Conservation (phyloP, 1,284 basidiomycete species). For the Ceratobasidium sp. region DNA sequence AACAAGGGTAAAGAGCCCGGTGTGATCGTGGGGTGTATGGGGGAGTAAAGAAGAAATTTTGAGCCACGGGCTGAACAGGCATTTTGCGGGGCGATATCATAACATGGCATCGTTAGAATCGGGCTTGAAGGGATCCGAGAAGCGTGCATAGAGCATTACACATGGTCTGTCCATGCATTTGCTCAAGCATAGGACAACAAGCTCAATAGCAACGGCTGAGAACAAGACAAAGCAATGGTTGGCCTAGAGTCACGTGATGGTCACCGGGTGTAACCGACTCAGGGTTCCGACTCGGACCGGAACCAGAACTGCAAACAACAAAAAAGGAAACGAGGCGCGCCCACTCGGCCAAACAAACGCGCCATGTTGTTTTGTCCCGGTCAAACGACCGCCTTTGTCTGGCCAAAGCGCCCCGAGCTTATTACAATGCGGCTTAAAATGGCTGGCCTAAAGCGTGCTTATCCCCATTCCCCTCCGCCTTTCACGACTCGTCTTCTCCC, state of each 20-base stretch:
- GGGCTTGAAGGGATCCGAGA: too few species aligned
- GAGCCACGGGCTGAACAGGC: too few species aligned
- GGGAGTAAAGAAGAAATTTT: too few species aligned
- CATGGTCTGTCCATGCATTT: too few species aligned
- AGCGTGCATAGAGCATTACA: too few species aligned
- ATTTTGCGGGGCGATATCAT: too few species aligned
- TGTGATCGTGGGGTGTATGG: too few species aligned
- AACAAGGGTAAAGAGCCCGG: too few species aligned
- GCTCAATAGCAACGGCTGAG: too few species aligned
- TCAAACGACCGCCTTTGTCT: constrained; percentile 49
- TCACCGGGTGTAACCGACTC: not conserved
- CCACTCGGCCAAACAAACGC: constrained; percentile 54
- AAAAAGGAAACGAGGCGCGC: constrained; percentile 14
- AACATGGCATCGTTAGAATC: too few species aligned
- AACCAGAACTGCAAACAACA: not conserved
- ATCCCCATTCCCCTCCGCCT: constrained; percentile 63
- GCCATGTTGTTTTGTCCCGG: constrained; percentile 74
- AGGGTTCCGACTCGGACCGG: constrained; percentile 8
- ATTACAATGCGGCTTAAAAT: constrained; percentile 25
- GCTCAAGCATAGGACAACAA: too few species aligned
- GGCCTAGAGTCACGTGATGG: constrained; percentile 7
- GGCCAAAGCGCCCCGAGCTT: constrained; percentile 61
- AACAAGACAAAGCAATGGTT: constrained; percentile 3
- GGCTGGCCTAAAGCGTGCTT: not conserved
- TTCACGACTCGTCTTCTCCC: constrained; percentile 49